These are phyloP conservation scores for Suillus variegatus DNA, from an alignment of 768 basidiomycete genomes.

Conservation along the genomic window DNA sequence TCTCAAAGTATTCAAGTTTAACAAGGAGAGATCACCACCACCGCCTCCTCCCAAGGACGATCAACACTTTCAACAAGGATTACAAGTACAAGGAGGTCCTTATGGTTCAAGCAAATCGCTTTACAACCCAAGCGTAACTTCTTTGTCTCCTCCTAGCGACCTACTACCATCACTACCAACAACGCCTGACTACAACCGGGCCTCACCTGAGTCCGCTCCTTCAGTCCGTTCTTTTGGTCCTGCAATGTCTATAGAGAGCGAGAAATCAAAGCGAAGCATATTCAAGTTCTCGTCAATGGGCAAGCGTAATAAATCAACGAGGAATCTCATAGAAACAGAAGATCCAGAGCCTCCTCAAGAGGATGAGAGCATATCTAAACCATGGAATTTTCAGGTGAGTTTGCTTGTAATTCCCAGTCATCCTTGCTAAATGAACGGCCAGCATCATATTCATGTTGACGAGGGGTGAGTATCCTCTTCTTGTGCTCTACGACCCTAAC, in stretches of 20 bases:
- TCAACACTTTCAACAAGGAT: constrained; percentile 37
- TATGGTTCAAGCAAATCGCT: constrained; percentile 31
- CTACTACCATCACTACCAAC: constrained; percentile 25
- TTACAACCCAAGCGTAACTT: constrained; percentile 46
- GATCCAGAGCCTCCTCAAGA: constrained; percentile 23
- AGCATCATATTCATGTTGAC: constrained; percentile 83
- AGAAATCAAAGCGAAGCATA: constrained; percentile 31
- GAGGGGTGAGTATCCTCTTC: constrained; percentile 51
- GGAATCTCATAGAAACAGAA: constrained; percentile 23
- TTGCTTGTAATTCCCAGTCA: background rate
- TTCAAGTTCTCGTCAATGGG: constrained; percentile 39
- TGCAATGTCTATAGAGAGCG: constrained; percentile 23
- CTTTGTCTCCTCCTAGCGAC: constrained; percentile 38
- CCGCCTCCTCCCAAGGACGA: constrained; percentile 68
- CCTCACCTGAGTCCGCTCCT: constrained; percentile 19
- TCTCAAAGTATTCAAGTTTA: constrained; percentile 45
- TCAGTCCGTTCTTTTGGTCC: constrained; percentile 7
- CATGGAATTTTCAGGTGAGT: constrained; percentile 77
- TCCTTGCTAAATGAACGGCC: constrained; percentile 11
- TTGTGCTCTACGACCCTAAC: constrained; percentile 7
- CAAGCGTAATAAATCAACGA: constrained; percentile 33
- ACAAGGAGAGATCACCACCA: constrained; percentile 43
- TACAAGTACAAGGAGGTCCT: background rate
- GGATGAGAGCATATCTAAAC: constrained; percentile 65
- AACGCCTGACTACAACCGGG: constrained; percentile 20